Evolutionary conservation across 2,329 filamentous ascomycete genomes (phyloP).

Genomic region (Ophiostoma triangulosporum): DNA sequence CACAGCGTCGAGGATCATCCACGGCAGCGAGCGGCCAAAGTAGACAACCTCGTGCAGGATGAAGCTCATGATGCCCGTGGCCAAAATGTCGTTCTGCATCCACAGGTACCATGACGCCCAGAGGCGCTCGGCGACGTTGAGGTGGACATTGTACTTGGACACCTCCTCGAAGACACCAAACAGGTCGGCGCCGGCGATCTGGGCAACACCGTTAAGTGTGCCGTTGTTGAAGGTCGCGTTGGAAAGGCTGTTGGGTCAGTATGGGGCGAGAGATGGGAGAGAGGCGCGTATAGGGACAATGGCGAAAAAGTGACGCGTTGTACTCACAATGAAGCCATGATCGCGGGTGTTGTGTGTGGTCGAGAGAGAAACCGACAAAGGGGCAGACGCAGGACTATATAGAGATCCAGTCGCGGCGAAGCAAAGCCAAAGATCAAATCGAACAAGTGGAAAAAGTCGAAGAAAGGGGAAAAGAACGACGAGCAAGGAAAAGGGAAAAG

Average conservation of each 20-base stretch:
- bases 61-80: constrained; percentile 96
- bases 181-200: constrained; percentile 34
- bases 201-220: constrained; percentile 11
- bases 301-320: not conserved
- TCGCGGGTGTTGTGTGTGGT: not conserved
- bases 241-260: constrained; percentile 5
- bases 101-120: constrained; percentile 97
- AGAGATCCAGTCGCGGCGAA: not conserved
- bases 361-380: not conserved
- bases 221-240: constrained; percentile 11
- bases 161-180: constrained; percentile 48
- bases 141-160: constrained; percentile 63
- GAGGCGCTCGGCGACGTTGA: constrained; percentile 75
- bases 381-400: not conserved
- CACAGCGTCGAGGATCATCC: constrained; percentile 81
- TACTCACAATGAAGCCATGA: constrained; percentile 9
- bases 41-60: constrained; percentile 88
- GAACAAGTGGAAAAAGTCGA: constrained; percentile 4
- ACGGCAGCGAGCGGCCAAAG: constrained; percentile 82
- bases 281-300: not conserved
- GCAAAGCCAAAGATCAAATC: constrained; percentile 1
- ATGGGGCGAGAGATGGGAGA: not conserved
- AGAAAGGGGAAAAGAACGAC: too few species aligned
- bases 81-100: constrained; percentile 95
- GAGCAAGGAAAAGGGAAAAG: not conserved